Evolutionary conservation across 345 rosid genomes (phyloP).

Genomic region (Dimocarpus longan): DNA sequence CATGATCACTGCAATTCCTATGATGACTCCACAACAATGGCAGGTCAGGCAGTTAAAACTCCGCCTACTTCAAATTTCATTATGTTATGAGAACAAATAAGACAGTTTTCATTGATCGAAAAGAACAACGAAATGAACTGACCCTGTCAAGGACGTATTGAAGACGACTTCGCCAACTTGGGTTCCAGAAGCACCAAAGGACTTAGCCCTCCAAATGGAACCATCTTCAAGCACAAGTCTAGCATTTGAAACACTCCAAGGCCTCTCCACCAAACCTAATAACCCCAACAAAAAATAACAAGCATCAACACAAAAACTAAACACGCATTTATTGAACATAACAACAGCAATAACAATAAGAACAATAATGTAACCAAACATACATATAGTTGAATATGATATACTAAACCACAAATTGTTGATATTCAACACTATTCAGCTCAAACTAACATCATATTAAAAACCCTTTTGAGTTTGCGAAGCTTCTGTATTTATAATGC

Average conservation of each 20-base stretch:
- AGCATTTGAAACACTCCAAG: constrained; percentile 83
- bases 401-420: background rate
- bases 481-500: too few species aligned
- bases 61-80: background rate
- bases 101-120: background rate
- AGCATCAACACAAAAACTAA: background rate
- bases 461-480: background rate
- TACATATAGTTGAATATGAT: background rate
- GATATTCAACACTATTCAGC: background rate
- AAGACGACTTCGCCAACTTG: constrained; percentile 96
- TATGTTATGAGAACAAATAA: too few species aligned
- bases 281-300: background rate
- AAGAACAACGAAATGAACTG: constrained; percentile 2
- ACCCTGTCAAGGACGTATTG: constrained; percentile 97
- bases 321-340: background rate
- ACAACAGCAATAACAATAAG: background rate
- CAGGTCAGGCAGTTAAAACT: too few species aligned
- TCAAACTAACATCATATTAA: background rate
- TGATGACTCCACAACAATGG: background rate
- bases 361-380: background rate
- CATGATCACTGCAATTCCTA: too few species aligned
- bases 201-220: constrained; percentile 91
- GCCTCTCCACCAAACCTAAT: constrained; percentile 64
- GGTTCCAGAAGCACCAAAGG: constrained; percentile 94
- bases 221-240: constrained; percentile 95